Conservation (phyloP, 306 rosid species). For the Hippophae gyantsensis region DNA sequence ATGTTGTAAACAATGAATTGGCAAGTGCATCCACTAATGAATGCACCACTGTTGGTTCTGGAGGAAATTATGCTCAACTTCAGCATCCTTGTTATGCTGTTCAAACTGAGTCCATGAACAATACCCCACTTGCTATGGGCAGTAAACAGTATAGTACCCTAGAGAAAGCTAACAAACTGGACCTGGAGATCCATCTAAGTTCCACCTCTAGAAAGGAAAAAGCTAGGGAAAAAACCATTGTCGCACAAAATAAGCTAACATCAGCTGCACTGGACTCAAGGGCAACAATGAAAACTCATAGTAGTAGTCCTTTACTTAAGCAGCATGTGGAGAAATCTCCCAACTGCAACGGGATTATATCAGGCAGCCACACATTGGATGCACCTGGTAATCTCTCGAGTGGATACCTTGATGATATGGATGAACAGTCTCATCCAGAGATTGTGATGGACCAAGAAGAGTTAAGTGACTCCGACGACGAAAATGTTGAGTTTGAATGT, state of each 20-base stretch:
- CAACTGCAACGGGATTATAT: conserved; percentile 26
- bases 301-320: conserved; percentile 16
- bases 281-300: conserved; percentile 18
- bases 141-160: conserved; percentile 20
- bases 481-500: conserved; percentile 86
- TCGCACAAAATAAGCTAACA: conserved; percentile 26
- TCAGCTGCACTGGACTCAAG: conserved; percentile 23
- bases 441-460: conserved; percentile 97
- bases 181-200: conserved; percentile 76
- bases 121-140: conserved; percentile 20
- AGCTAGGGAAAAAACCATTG: conserved; percentile 27
- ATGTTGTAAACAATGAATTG: conserved; percentile 14
- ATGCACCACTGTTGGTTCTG: conserved; percentile 17
- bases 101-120: conserved; percentile 27
- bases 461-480: conserved; percentile 86
- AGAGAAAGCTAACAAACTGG: conserved; percentile 57
- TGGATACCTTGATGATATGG: conserved; percentile 41
- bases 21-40: conserved; percentile 12
- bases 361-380: conserved; percentile 26
- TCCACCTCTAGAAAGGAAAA: conserved; percentile 46
- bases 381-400: conserved; percentile 30
- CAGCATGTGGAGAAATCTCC: conserved; percentile 30
- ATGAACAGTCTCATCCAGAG: conserved; percentile 68
- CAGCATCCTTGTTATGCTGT: conserved; percentile 28
- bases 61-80: conserved; percentile 18